A percentile compares a stretch with the other conserved stretches of the same genome.
These are phyloP conservation scores for Letharia lupina DNA, from an alignment of 495 filamentous ascomycete species.

Conservation along the genomic window DNA sequence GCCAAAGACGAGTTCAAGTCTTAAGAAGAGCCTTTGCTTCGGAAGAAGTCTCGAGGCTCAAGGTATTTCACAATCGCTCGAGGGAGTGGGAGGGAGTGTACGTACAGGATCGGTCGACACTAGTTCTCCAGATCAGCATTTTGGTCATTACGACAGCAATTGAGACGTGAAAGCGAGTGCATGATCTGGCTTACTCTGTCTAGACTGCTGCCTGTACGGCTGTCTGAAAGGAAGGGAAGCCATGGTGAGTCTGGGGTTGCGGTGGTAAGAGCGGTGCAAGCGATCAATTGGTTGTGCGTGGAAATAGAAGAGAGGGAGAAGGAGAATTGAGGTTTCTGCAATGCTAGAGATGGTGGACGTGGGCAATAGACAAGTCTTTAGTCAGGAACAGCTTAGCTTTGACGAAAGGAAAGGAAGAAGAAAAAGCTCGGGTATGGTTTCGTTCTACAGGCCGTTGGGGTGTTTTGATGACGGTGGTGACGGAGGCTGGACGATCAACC, in stretches of 20 bases:
- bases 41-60: background rate
- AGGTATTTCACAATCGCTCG: background rate
- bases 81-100: background rate
- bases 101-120: slow-evolving; percentile 7
- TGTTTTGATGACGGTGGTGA: too few species aligned
- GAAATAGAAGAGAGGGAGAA: background rate
- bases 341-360: too few species aligned
- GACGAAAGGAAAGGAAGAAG: too few species aligned
- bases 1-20: background rate
- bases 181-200: slow-evolving; percentile 29
- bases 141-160: background rate
- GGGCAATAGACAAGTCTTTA: background rate
- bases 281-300: background rate
- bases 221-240: slow-evolving; percentile 28
- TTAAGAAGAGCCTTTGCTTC: background rate
- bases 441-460: too few species aligned
- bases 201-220: slow-evolving; percentile 34
- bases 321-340: too few species aligned
- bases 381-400: too few species aligned
- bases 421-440: too few species aligned
- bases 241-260: slow-evolving; percentile 12
- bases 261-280: background rate
- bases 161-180: background rate
- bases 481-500: too few species aligned
- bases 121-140: slow-evolving; percentile 8